Percentiles rank a stretch among this genome's conserved stretches.
Evolutionary conservation across 352 stramenopile genomes (phyloP).

Genomic region (Phytopythium cucurbitacearum): DNA sequence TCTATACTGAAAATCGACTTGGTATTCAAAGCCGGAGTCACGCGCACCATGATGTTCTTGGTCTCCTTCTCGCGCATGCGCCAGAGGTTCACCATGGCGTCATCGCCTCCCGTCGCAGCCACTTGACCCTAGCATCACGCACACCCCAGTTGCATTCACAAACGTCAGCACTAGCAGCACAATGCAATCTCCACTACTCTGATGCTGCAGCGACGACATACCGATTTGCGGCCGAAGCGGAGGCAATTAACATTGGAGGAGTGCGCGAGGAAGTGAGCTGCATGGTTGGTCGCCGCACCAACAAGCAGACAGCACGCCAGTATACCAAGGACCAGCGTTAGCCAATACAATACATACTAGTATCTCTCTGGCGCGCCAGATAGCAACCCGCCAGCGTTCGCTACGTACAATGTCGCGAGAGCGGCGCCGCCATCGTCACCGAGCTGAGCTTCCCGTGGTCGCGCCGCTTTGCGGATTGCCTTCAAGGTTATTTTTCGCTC

Average conservation of each 20-base stretch:
- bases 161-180: constrained; percentile 1
- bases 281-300: not conserved
- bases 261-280: constrained; percentile 78
- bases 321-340: not conserved
- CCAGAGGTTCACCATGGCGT: constrained; percentile 84
- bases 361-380: not conserved
- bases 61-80: constrained; percentile 82
- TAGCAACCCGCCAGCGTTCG: not conserved
- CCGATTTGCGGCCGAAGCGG: constrained; percentile 78
- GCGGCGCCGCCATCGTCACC: constrained; percentile 13
- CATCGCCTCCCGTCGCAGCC: constrained; percentile 66
- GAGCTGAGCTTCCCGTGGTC: constrained; percentile 9
- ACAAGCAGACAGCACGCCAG: constrained; percentile 1
- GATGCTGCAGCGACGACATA: constrained; percentile 12
- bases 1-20: no score
- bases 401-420: constrained; percentile 58
- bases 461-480: no score
- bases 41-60: constrained; percentile 81
- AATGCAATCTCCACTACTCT: not conserved
- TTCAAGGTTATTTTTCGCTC: no score
- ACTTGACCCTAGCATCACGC: constrained; percentile 57
- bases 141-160: constrained; percentile 1
- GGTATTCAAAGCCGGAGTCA: no score
- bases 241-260: constrained; percentile 82
- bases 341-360: not conserved